Percentiles rank a stretch among this genome's conserved stretches.
These are phyloP conservation scores for Colletotrichum sp. DNA, from an alignment of 2,329 filamentous ascomycete species.

Conservation along the genomic window DNA sequence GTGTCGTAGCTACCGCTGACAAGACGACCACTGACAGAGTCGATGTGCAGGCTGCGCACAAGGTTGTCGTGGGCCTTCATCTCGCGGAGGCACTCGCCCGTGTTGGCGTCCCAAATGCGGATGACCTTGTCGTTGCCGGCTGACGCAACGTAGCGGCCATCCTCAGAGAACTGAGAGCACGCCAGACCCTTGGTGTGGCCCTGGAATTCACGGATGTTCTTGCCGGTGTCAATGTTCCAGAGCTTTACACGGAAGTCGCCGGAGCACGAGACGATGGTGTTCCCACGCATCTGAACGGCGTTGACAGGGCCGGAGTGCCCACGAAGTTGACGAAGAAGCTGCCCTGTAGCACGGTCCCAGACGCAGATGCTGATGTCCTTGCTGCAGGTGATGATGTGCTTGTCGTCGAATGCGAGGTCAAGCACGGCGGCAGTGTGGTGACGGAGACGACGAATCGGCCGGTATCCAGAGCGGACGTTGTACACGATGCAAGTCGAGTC, in stretches of 20 bases:
- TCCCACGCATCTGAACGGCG: slow-evolving; percentile 91
- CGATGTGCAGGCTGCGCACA: slow-evolving; percentile 89
- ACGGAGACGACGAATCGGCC: slow-evolving; percentile 77
- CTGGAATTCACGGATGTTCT: slow-evolving; percentile 87
- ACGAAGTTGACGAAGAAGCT: slow-evolving; percentile 76
- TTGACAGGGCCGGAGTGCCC: slow-evolving; percentile 95
- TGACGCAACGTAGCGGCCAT: slow-evolving; percentile 90
- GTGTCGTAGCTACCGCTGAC: slow-evolving; percentile 94
- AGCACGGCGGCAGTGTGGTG: slow-evolving; percentile 89
- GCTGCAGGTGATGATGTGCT: slow-evolving; percentile 94
- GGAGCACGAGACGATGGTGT: slow-evolving; percentile 90
- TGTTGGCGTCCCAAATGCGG: slow-evolving; percentile 94
- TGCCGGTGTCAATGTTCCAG: slow-evolving; percentile 91
- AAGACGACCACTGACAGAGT: slow-evolving; percentile 83
- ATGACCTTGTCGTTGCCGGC: slow-evolving; percentile 96
- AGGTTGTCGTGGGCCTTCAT: slow-evolving; percentile 85
- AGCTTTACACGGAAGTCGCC: slow-evolving; percentile 93
- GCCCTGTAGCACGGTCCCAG: slow-evolving; percentile 85
- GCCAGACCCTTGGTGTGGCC: slow-evolving; percentile 93
- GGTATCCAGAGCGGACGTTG: slow-evolving; percentile 79
- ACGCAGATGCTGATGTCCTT: slow-evolving; percentile 95
- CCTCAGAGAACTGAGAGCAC: slow-evolving; percentile 94
- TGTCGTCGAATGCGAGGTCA: slow-evolving; percentile 90
- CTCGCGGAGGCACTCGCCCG: slow-evolving; percentile 80
- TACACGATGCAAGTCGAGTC: slow-evolving; percentile 93